Evolutionary conservation across 2,329 filamentous ascomycete species (phyloP).

Genomic region (Xylaria sp.): DNA sequence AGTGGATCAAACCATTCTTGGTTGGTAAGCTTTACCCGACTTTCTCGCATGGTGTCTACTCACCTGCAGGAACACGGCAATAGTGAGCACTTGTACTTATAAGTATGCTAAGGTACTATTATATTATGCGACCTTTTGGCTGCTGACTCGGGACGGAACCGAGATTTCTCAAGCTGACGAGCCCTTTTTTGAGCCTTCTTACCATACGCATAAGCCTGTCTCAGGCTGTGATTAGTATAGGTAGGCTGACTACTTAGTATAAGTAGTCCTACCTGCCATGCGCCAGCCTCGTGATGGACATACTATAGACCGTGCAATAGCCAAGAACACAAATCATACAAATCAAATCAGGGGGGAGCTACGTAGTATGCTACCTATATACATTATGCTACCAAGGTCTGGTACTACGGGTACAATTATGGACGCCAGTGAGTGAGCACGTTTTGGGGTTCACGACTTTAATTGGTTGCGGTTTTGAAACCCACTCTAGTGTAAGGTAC

Average conservation of each 20-base stretch:
- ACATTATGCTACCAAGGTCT: background rate
- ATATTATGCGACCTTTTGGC: background rate
- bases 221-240: background rate
- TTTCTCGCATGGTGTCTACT: slow-evolving; percentile 16
- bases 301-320: background rate
- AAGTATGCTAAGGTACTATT: too few species aligned
- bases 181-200: background rate
- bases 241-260: background rate
- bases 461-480: slow-evolving; percentile 14
- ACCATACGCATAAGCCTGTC: slow-evolving; percentile 1
- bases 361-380: background rate
- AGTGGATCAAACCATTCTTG: background rate
- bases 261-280: background rate
- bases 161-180: slow-evolving; percentile 5
- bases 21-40: background rate
- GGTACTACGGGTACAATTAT: background rate
- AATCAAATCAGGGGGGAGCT: too few species aligned
- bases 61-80: slow-evolving; percentile 33
- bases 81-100: too few species aligned
- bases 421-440: slow-evolving; percentile 19
- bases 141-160: slow-evolving; percentile 1
- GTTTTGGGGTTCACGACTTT: slow-evolving; percentile 20
- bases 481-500: background rate
- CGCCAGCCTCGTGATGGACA: background rate
- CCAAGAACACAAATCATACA: background rate